Evolutionary conservation across 2,329 filamentous ascomycete genomes (phyloP).

Genomic region (Pezicula rhizophila): DNA sequence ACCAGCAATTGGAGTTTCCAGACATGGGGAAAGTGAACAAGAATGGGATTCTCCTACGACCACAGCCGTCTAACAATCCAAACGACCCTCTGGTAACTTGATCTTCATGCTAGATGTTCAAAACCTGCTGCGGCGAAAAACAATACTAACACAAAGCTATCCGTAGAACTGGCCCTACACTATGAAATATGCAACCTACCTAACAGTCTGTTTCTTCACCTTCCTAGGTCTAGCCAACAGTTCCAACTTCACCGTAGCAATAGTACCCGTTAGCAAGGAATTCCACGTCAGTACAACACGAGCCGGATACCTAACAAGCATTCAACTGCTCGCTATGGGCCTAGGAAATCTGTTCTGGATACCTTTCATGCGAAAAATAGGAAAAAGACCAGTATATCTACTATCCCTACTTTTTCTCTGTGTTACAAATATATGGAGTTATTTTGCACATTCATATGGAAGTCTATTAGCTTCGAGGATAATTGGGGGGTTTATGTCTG

Average conservation of each 20-base stretch:
- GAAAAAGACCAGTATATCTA: constrained; percentile 33
- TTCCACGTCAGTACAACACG: constrained; percentile 20
- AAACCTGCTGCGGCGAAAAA: not conserved
- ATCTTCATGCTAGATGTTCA: no score
- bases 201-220: constrained; percentile 33
- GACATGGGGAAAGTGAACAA: constrained; percentile 3
- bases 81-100: constrained; percentile 9
- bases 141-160: not conserved
- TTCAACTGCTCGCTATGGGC: constrained; percentile 26
- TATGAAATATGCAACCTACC: constrained; percentile 23
- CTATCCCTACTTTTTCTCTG: constrained; percentile 26
- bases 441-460: constrained; percentile 20
- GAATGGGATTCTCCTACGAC: constrained; percentile 4
- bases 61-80: constrained; percentile 9
- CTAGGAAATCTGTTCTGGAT: constrained; percentile 28
- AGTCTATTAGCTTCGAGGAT: constrained; percentile 25
- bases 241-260: constrained; percentile 33
- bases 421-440: constrained; percentile 31
- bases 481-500: constrained; percentile 21
- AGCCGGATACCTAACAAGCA: constrained; percentile 20
- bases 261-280: constrained; percentile 26
- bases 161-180: constrained; percentile 7
- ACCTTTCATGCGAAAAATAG: constrained; percentile 25
- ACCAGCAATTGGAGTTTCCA: not conserved
- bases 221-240: constrained; percentile 33